A percentile compares a stretch with the other conserved stretches of the same genome.
These are phyloP conservation scores for Ophiostoma ips DNA, from an alignment of 2,329 filamentous ascomycete genomes.

Conservation along the genomic window DNA sequence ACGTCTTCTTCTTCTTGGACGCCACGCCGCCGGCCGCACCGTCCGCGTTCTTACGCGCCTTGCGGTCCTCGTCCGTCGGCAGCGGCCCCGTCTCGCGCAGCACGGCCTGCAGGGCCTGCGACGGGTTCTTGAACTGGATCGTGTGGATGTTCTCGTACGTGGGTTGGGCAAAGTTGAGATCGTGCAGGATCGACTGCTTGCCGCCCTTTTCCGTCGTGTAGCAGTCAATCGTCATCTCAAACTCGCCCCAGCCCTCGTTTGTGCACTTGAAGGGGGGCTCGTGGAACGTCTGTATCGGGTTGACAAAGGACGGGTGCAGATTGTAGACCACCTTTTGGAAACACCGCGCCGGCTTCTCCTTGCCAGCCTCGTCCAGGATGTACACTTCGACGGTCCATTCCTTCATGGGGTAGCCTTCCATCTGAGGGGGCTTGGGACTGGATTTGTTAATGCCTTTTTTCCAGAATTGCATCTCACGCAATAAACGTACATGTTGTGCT, in stretches of 20 bases:
- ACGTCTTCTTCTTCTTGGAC: slow-evolving; percentile 53
- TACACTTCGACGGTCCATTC: slow-evolving; percentile 81
- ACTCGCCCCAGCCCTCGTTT: slow-evolving; percentile 97
- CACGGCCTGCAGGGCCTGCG: slow-evolving; percentile 63
- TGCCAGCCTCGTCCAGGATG: slow-evolving; percentile 72
- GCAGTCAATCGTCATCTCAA: slow-evolving; percentile 81
- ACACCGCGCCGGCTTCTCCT: slow-evolving; percentile 66
- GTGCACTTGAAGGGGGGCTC: slow-evolving; percentile 76
- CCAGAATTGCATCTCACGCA: too few relatives aligned
- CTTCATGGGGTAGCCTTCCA: slow-evolving; percentile 84
- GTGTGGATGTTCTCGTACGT: slow-evolving; percentile 73
- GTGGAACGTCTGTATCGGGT: slow-evolving; percentile 69
- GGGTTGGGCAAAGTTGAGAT: slow-evolving; percentile 76
- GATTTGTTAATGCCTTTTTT: neutral
- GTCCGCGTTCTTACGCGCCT: slow-evolving; percentile 46
- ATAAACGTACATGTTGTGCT: slow-evolving; percentile 63
- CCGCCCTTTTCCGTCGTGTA: slow-evolving; percentile 73
- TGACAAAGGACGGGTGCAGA: slow-evolving; percentile 85
- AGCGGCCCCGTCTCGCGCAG: slow-evolving; percentile 76
- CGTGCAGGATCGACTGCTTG: slow-evolving; percentile 68
- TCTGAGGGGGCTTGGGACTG: slow-evolving; percentile 47
- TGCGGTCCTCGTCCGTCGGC: slow-evolving; percentile 56
- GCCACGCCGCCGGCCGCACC: slow-evolving; percentile 29
- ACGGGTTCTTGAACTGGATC: slow-evolving; percentile 85
- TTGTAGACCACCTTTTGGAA: slow-evolving; percentile 91